Conservation (phyloP, 805 yeast species). For the Ogataea trehalophila region DNA sequence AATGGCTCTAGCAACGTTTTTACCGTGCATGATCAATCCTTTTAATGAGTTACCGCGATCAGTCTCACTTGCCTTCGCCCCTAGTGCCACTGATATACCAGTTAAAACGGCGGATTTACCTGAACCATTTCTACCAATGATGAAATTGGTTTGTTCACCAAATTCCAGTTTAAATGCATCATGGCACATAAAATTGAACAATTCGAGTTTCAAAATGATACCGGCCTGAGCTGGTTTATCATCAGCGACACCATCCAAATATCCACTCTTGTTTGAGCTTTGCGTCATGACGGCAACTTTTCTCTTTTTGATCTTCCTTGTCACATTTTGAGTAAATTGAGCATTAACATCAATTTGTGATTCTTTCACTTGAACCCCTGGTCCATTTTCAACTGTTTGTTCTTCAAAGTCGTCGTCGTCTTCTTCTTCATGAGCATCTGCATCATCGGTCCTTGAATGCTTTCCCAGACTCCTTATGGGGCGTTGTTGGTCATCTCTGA, state of each 20-base stretch:
- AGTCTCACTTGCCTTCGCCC: constrained; percentile 84
- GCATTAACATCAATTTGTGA: constrained; percentile 22
- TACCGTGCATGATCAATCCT: constrained; percentile 73
- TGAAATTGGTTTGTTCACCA: constrained; percentile 79
- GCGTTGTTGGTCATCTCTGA: too few relatives aligned
- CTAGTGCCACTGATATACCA: constrained; percentile 81
- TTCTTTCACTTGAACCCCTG: constrained; percentile 14
- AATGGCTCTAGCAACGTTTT: constrained; percentile 57
- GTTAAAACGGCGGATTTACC: constrained; percentile 89
- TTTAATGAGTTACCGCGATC: constrained; percentile 74
- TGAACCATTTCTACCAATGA: constrained; percentile 86
- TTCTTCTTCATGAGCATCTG: background rate
- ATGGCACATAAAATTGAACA: constrained; percentile 88
- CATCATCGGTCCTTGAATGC: background rate
- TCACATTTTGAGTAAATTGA: constrained; percentile 27
- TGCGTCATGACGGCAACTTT: constrained; percentile 22
- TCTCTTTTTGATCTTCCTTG: constrained; percentile 17
- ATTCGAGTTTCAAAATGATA: constrained; percentile 53
- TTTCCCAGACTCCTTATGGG: too few relatives aligned
- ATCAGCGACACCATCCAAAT: constrained; percentile 9
- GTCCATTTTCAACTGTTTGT: constrained; percentile 2
- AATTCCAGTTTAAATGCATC: constrained; percentile 67
- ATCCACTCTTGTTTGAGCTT: constrained; percentile 6
- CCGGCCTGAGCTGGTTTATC: constrained; percentile 51
- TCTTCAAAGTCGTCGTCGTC: background rate